Evolutionary conservation across 2,329 filamentous ascomycete species (phyloP).

Genomic region (Diaporthe sp.): DNA sequence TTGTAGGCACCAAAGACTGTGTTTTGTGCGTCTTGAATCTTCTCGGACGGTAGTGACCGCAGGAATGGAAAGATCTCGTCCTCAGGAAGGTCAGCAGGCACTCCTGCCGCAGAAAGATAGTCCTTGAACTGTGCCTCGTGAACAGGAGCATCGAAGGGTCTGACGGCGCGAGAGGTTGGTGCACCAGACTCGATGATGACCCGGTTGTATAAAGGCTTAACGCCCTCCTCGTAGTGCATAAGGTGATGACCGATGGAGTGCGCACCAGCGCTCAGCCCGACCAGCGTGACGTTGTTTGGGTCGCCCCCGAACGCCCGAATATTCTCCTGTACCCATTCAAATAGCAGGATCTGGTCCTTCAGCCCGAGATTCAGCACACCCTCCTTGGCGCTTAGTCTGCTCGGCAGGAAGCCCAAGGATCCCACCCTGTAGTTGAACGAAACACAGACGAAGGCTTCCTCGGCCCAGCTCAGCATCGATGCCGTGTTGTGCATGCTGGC

Average conservation of each 20-base stretch:
- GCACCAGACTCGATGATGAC: slow-evolving; percentile 53
- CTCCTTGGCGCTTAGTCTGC: slow-evolving; percentile 57
- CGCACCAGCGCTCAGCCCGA: slow-evolving; percentile 60
- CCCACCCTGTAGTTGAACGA: slow-evolving; percentile 64
- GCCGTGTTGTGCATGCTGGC: slow-evolving; percentile 57
- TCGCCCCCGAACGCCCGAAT: slow-evolving; percentile 64
- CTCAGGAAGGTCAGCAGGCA: slow-evolving; percentile 55
- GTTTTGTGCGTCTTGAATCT: slow-evolving; percentile 46
- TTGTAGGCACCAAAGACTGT: slow-evolving; percentile 48
- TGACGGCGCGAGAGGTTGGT: slow-evolving; percentile 51
- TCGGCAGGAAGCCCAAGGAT: slow-evolving; percentile 71
- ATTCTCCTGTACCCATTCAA: slow-evolving; percentile 67
- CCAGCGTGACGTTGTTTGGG: slow-evolving; percentile 57
- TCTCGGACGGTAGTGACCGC: slow-evolving; percentile 44
- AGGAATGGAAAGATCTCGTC: slow-evolving; percentile 57
- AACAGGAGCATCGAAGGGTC: slow-evolving; percentile 53
- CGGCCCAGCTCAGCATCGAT: slow-evolving; percentile 60
- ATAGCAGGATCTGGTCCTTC: slow-evolving; percentile 59
- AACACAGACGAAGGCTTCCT: slow-evolving; percentile 57
- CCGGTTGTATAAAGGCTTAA: slow-evolving; percentile 47
- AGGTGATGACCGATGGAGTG: slow-evolving; percentile 69
- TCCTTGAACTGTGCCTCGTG: slow-evolving; percentile 62
- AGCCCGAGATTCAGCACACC: slow-evolving; percentile 68
- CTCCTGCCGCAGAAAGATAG: slow-evolving; percentile 56
- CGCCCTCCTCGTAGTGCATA: slow-evolving; percentile 51